Percentiles rank a stretch among this genome's conserved stretches.
These are phyloP conservation scores for Gracilaria vermiculophylla DNA, from an alignment of 23 red algal species.

Conservation along the genomic window DNA sequence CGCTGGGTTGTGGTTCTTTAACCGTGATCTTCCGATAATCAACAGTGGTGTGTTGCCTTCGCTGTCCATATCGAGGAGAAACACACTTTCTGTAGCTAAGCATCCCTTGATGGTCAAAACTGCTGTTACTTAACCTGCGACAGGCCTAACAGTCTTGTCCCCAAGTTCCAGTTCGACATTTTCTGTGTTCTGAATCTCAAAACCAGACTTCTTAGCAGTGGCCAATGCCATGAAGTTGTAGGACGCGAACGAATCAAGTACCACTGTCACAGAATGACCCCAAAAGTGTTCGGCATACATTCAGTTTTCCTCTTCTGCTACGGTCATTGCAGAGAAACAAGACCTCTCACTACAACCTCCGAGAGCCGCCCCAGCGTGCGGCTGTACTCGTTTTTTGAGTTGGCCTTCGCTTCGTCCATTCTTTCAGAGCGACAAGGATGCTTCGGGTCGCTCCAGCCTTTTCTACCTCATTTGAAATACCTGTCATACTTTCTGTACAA, in stretches of 20 bases:
- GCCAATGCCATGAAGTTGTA: slow-evolving; percentile 6
- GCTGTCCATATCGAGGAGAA: neutral
- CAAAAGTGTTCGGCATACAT: slow-evolving; percentile 6
- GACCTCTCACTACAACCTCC: neutral
- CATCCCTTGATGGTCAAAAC: neutral
- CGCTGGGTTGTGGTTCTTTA: neutral
- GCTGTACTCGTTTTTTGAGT: slow-evolving; percentile 8
- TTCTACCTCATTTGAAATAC: neutral
- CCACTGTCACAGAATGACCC: neutral
- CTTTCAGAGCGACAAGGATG: neutral
- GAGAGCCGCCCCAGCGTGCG: neutral
- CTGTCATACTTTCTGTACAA: slow-evolving; percentile 7
- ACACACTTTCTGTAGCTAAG: neutral
- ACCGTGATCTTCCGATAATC: neutral
- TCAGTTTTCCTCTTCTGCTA: neutral
- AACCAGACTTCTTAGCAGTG: slow-evolving; percentile 4
- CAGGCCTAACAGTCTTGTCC: neutral
- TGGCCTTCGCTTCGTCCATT: neutral
- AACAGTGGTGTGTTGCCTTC: neutral
- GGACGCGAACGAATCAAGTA: neutral
- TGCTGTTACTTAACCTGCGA: neutral
- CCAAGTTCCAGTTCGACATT: slow-evolving; percentile 29
- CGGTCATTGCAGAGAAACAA: neutral
- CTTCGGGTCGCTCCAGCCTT: neutral
- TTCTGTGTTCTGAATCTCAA: neutral